These are phyloP conservation scores for Amanita pallidorosea DNA, from an alignment of 768 basidiomycete genomes.

Conservation along the genomic window DNA sequence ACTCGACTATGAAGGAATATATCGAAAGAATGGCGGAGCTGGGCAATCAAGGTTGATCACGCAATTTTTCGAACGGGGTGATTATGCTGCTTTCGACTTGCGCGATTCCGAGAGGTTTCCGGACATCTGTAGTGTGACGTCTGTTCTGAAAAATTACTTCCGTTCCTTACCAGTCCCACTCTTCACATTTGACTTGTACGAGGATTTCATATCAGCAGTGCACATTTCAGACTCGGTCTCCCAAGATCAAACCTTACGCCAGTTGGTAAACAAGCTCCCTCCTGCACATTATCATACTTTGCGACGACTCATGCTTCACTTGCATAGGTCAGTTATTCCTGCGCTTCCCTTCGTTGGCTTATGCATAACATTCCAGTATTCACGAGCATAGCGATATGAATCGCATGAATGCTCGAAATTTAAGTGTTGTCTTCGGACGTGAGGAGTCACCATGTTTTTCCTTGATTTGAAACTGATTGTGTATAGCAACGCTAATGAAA, in stretches of 20 bases:
- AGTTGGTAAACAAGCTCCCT: conserved; percentile 70
- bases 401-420: conserved; percentile 88
- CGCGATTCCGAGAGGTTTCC: conserved; percentile 84
- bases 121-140: conserved; percentile 94
- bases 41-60: conserved; percentile 89
- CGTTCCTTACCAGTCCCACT: conserved; percentile 85
- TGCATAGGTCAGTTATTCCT: conserved; percentile 58
- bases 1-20: conserved; percentile 95
- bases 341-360: neutral
- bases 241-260: conserved; percentile 51
- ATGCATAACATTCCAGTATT: conserved; percentile 28
- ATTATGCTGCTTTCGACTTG: conserved; percentile 84
- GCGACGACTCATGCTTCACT: conserved; percentile 72
- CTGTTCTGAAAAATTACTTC: conserved; percentile 95
- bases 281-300: conserved; percentile 83
- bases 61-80: conserved; percentile 87
- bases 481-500: conserved; percentile 83
- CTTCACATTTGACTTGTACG: conserved; percentile 84
- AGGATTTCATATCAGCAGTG: conserved; percentile 75
- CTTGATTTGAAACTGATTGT: conserved; percentile 4
- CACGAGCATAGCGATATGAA: conserved; percentile 61
- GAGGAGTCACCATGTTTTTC: conserved; percentile 24
- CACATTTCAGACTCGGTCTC: conserved; percentile 50
- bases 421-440: conserved; percentile 99
- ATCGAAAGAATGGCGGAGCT: conserved; percentile 93